phyloP scores from a whole-genome alignment of 2,329 filamentous ascomycete species.

The Zymoseptoria pseudotritici region DNA sequence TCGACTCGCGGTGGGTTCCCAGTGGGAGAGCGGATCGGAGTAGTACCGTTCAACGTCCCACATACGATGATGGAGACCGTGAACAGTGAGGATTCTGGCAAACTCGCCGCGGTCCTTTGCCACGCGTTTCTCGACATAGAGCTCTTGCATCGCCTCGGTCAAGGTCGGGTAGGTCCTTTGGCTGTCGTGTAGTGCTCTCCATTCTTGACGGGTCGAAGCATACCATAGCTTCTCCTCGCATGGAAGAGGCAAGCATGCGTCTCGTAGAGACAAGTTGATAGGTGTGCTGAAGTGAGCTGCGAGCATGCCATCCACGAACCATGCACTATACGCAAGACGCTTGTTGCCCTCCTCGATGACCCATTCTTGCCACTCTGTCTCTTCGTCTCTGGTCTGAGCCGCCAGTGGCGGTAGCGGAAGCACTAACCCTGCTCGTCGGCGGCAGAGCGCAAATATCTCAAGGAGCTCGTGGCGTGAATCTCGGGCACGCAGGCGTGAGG shows the following conservation, averaged over 20 bases:
- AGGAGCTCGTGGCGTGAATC: not conserved
- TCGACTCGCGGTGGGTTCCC: conserved; percentile 20
- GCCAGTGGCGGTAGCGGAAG: not conserved
- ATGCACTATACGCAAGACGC: conserved; percentile 19
- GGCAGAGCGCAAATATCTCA: conserved; percentile 1
- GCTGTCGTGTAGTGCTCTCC: conserved; percentile 12
- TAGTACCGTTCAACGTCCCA: conserved; percentile 44
- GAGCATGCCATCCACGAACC: conserved; percentile 22
- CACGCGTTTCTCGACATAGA: conserved; percentile 45
- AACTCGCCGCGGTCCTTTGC: conserved; percentile 42
- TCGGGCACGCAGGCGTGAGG: conserved; percentile 1
- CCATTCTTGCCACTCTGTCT: conserved; percentile 15
- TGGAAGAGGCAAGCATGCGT: conserved; percentile 18
- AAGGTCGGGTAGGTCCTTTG: conserved; percentile 27
- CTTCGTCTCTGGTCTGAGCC: not conserved
- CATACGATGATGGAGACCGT: conserved; percentile 44
- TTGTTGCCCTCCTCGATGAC: conserved; percentile 11
- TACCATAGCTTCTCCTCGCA: conserved; percentile 24
- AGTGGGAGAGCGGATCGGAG: conserved; percentile 37
- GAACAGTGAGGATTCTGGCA: conserved; percentile 42
- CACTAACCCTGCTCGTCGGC: not conserved
- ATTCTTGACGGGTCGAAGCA: conserved; percentile 17
- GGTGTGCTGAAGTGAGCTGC: conserved; percentile 15
- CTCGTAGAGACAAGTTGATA: conserved; percentile 8
- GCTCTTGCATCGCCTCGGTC: conserved; percentile 36